Percentiles rank a stretch among this genome's conserved stretches.
phyloP scores from a whole-genome alignment of 495 filamentous ascomycete genomes.

The Neurospora sp. region DNA sequence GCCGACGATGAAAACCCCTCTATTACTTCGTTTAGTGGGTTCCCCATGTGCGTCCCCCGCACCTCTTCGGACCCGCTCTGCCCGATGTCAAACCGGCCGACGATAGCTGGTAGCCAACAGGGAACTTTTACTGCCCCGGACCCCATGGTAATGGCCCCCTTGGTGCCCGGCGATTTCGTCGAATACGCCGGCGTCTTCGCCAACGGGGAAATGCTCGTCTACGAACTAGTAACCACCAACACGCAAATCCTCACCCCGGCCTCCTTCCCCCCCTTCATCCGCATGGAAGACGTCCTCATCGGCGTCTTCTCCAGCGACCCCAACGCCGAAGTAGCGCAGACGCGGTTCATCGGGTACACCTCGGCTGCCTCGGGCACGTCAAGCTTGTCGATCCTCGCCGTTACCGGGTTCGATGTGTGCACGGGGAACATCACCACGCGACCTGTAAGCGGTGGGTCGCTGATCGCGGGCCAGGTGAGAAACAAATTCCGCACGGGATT shows the following conservation, averaged over 20 bases:
- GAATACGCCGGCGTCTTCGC: conserved; percentile 22
- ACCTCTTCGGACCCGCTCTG: conserved; percentile 21
- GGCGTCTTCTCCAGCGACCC: conserved; percentile 21
- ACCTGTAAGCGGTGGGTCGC: conserved; percentile 10
- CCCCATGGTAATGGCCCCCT: conserved; percentile 27
- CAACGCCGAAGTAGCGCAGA: conserved; percentile 24
- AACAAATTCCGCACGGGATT: conserved; percentile 4
- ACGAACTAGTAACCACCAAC: conserved; percentile 25
- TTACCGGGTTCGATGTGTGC: conserved; percentile 30
- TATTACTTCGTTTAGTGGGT: conserved; percentile 28
- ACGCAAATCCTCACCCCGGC: conserved; percentile 22
- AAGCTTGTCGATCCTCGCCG: conserved; percentile 25
- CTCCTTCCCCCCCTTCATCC: conserved; percentile 22
- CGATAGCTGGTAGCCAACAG: background rate
- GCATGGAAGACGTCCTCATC: conserved; percentile 24
- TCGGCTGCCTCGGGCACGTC: conserved; percentile 3
- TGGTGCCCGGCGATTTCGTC: conserved; percentile 28
- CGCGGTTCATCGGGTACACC: conserved; percentile 13
- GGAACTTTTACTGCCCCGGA: conserved; percentile 19
- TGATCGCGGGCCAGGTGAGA: background rate
- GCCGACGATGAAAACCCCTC: conserved; percentile 29
- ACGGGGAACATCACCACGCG: conserved; percentile 26
- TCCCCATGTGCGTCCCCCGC: conserved; percentile 35
- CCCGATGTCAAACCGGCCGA: conserved; percentile 20
- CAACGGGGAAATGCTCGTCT: conserved; percentile 16